phyloP scores from a whole-genome alignment of 495 filamentous ascomycete species.

The Penicillium silybi region DNA sequence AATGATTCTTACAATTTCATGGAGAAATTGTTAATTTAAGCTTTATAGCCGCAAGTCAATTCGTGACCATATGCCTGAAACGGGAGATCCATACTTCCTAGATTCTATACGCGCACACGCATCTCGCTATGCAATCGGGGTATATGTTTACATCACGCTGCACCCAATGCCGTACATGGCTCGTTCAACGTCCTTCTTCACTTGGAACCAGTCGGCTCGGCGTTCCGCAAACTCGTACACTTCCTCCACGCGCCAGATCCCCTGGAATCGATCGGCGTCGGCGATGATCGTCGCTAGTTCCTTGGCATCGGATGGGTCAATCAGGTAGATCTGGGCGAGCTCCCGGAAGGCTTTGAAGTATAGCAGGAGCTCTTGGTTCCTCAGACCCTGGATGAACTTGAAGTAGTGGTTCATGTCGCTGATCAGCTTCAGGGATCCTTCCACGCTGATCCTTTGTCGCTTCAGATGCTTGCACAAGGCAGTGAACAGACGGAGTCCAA shows the following conservation, averaged over 20 bases:
- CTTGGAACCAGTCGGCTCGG: slow-evolving; percentile 88
- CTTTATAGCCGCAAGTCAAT: neutral
- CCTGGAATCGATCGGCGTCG: slow-evolving; percentile 81
- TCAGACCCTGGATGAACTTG: slow-evolving; percentile 73
- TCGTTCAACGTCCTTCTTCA: slow-evolving; percentile 84
- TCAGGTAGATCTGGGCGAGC: slow-evolving; percentile 91
- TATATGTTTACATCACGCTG: slow-evolving; percentile 62
- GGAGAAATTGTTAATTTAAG: neutral
- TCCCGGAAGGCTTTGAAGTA: slow-evolving; percentile 94
- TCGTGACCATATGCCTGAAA: neutral
- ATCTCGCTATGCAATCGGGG: slow-evolving; percentile 23
- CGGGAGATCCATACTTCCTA: no score
- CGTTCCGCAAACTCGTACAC: slow-evolving; percentile 96
- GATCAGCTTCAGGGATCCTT: slow-evolving; percentile 89
- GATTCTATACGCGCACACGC: neutral
- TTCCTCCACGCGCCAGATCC: slow-evolving; percentile 92
- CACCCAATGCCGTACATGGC: slow-evolving; percentile 98
- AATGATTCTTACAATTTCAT: neutral
- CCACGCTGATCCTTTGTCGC: slow-evolving; percentile 84
- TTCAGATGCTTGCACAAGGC: slow-evolving; percentile 96
- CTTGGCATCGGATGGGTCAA: slow-evolving; percentile 82
- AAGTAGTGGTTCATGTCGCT: slow-evolving; percentile 94
- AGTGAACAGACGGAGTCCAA: slow-evolving; percentile 85
- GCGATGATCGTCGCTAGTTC: slow-evolving; percentile 94
- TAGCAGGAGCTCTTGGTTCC: slow-evolving; percentile 74